phyloP scores from a whole-genome alignment of 2,329 filamentous ascomycete genomes.

The Cladorrhinum sp. region DNA sequence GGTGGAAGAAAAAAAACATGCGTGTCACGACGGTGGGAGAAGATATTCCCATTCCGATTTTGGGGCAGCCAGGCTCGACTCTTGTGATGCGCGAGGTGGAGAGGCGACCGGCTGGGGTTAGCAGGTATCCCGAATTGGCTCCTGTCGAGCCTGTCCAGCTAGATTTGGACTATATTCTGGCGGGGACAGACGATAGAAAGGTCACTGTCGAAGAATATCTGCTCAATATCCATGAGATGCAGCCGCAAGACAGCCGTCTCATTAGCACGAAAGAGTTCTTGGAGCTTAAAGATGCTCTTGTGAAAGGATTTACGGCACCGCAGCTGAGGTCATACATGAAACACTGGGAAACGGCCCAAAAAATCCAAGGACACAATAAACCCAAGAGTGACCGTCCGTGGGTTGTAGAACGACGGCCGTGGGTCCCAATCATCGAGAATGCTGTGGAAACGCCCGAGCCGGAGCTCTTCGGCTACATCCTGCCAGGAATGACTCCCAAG shows the following conservation, averaged over 20 bases:
- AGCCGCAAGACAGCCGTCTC: slow-evolving; percentile 39
- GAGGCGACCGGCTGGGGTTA: slow-evolving; percentile 22
- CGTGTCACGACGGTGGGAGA: slow-evolving; percentile 16
- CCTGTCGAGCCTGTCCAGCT: slow-evolving; percentile 24
- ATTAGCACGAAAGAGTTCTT: slow-evolving; percentile 42
- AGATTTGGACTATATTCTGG: slow-evolving; percentile 35
- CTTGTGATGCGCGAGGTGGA: slow-evolving; percentile 44
- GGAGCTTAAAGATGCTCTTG: slow-evolving; percentile 38
- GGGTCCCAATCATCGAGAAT: slow-evolving; percentile 37
- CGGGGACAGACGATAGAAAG: slow-evolving; percentile 28
- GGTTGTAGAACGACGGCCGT: slow-evolving; percentile 41
- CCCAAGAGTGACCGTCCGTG: slow-evolving; percentile 32
- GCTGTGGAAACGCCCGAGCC: slow-evolving; percentile 21
- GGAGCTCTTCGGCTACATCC: slow-evolving; percentile 32
- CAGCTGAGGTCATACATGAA: slow-evolving; percentile 48
- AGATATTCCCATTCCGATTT: slow-evolving; percentile 32
- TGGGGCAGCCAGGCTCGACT: slow-evolving; percentile 42
- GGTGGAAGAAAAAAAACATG: slow-evolving; percentile 13
- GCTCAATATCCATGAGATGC: slow-evolving; percentile 48
- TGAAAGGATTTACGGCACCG: slow-evolving; percentile 44
- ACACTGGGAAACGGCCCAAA: neutral
- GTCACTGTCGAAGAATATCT: slow-evolving; percentile 36
- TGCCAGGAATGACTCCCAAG: slow-evolving; percentile 36
- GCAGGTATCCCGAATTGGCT: neutral
- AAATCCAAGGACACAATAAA: slow-evolving; percentile 8